Percentiles rank a stretch among this genome's conserved stretches.
Evolutionary conservation across 768 basidiomycete genomes (phyloP).

Genomic region (Tricholoma matsutake): DNA sequence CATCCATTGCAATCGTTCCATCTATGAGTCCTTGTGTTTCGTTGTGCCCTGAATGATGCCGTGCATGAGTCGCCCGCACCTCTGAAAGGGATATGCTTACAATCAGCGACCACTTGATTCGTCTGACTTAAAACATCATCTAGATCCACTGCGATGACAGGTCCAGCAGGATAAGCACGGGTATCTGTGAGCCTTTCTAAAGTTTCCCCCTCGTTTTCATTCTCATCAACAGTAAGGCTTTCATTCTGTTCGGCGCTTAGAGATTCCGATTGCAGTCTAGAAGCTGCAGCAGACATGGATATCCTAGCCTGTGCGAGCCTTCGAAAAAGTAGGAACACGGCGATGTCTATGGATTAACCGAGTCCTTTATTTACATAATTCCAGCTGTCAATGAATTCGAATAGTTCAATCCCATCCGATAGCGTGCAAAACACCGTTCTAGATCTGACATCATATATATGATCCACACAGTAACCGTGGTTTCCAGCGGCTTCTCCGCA

Average conservation of each 20-base stretch:
- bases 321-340: background rate
- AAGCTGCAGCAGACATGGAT: conserved; percentile 30
- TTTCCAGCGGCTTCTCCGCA: too few species aligned
- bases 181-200: conserved; percentile 21
- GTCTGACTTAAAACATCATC: conserved; percentile 68
- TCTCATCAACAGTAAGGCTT: conserved; percentile 6
- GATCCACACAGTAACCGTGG: too few species aligned
- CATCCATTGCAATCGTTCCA: conserved; percentile 43
- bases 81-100: conserved; percentile 33
- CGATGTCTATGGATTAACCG: too few species aligned
- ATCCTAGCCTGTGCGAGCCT: background rate
- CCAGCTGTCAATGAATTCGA: too few species aligned
- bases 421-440: too few species aligned
- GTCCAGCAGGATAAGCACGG: conserved; percentile 25
- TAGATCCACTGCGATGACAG: conserved; percentile 60
- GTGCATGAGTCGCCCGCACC: background rate
- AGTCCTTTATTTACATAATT: too few species aligned
- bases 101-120: conserved; percentile 54
- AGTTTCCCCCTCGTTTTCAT: conserved; percentile 22
- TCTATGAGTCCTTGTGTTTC: conserved; percentile 37
- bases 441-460: too few species aligned
- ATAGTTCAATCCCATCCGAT: too few species aligned
- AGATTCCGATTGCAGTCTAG: conserved; percentile 18
- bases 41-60: conserved; percentile 57
- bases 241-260: conserved; percentile 4